phyloP scores from a whole-genome alignment of 148 eudicot species.

The Rhododendron molle region DNA sequence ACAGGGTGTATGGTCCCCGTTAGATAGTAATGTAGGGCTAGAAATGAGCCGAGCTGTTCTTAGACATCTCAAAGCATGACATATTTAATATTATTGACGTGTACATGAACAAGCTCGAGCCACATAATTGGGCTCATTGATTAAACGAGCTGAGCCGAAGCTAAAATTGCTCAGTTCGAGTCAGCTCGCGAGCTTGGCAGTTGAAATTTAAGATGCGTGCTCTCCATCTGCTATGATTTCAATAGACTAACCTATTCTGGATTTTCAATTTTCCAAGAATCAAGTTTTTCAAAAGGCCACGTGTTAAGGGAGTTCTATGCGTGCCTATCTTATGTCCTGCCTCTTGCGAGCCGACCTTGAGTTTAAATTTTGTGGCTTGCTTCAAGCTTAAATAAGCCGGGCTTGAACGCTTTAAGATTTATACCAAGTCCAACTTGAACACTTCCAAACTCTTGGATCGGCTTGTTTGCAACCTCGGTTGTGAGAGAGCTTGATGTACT shows the following conservation, averaged over 20 bases:
- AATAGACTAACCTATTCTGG: neutral
- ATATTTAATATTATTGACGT: neutral
- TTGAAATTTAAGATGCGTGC: neutral
- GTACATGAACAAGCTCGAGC: neutral
- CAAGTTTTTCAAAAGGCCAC: neutral
- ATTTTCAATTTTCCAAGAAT: neutral
- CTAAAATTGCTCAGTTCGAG: neutral
- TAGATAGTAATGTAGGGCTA: neutral
- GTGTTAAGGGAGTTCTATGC: neutral
- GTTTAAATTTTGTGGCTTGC: neutral
- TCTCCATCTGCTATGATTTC: neutral
- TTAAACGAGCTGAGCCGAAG: neutral
- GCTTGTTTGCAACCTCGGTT: neutral
- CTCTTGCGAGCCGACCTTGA: neutral
- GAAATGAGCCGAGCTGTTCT: neutral
- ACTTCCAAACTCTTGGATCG: neutral
- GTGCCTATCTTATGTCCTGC: neutral
- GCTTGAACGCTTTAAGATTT: neutral
- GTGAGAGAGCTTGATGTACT: neutral
- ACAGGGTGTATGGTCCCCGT: neutral
- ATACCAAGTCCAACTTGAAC: neutral
- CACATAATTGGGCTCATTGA: neutral
- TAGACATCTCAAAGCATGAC: neutral
- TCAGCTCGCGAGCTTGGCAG: neutral
- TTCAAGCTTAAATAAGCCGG: neutral